phyloP scores from a whole-genome alignment of 768 basidiomycete species.

The Gloeostereum incarnatum region DNA sequence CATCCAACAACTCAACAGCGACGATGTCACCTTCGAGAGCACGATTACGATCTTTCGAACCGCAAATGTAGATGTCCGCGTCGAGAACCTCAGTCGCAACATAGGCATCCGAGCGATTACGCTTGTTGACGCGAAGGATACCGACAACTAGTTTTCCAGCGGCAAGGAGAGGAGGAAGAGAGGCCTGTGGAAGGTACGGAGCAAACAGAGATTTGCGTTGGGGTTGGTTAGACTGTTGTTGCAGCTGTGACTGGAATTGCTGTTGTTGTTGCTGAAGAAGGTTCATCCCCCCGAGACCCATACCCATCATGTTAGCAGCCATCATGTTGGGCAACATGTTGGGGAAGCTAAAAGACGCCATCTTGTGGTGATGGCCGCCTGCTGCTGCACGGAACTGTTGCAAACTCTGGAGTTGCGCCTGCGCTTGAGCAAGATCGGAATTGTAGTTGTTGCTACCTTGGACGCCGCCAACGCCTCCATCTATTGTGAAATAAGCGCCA shows the following conservation, averaged over 20 bases:
- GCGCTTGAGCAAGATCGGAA: conserved; percentile 90
- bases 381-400: conserved; percentile 96
- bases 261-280: conserved; percentile 89
- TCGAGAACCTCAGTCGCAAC: conserved; percentile 97
- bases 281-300: conserved; percentile 74
- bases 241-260: conserved; percentile 92
- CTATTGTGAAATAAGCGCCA: conserved; percentile 24
- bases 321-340: conserved; percentile 98
- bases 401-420: conserved; percentile 91
- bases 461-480: conserved; percentile 66
- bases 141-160: conserved; percentile 98
- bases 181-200: conserved; percentile 96
- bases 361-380: conserved; percentile 91
- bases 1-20: conserved; percentile 94
- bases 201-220: conserved; percentile 98
- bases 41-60: conserved; percentile 97
- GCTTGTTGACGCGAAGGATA: conserved; percentile 94
- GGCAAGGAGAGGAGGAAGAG: conserved; percentile 89
- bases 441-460: conserved; percentile 57
- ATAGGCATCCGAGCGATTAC: conserved; percentile 97
- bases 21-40: conserved; percentile 98
- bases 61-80: conserved; percentile 98
- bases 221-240: conserved; percentile 86
- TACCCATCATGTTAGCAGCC: conserved; percentile 94
- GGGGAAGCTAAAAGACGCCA: conserved; percentile 96